Conservation (phyloP, 768 basidiomycete species). For the Tylopilus subfusipes region DNA sequence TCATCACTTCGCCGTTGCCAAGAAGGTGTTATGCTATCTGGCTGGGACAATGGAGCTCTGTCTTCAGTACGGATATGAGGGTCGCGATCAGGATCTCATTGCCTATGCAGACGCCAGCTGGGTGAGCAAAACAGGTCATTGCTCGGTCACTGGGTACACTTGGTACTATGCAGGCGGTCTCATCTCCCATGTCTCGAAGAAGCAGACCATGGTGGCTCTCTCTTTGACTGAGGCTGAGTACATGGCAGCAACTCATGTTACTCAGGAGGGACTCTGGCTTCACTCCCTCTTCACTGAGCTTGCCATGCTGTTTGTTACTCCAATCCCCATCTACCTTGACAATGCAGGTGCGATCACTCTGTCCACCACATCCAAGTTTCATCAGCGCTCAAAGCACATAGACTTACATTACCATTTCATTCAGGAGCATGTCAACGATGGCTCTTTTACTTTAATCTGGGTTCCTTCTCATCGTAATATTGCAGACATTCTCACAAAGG, state of each 20-base stretch:
- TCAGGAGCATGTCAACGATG: too few relatives aligned
- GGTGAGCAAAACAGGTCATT: neutral
- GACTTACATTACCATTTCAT: too few relatives aligned
- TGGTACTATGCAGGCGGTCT: neutral
- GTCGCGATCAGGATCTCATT: rapidly evolving
- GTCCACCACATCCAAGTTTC: too few relatives aligned
- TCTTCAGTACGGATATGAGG: neutral
- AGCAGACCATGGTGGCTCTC: neutral
- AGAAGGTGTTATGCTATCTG: neutral
- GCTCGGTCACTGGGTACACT: neutral
- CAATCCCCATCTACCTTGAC: neutral
- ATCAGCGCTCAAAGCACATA: too few relatives aligned
- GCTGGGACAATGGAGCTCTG: neutral
- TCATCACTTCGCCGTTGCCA: neutral
- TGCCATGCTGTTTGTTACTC: rapidly evolving
- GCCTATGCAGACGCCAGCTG: neutral
- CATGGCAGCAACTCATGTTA: neutral
- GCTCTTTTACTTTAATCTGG: too few relatives aligned
- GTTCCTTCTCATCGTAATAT: too few relatives aligned
- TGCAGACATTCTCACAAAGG: too few relatives aligned
- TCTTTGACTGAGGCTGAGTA: neutral
- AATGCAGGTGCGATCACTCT: neutral
- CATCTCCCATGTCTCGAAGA: neutral
- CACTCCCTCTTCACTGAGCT: neutral
- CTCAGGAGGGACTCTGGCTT: neutral